Percentiles rank a stretch among this genome's conserved stretches.
phyloP scores from a whole-genome alignment of 352 stramenopile species.

The Phytophthora chlamydospora region DNA sequence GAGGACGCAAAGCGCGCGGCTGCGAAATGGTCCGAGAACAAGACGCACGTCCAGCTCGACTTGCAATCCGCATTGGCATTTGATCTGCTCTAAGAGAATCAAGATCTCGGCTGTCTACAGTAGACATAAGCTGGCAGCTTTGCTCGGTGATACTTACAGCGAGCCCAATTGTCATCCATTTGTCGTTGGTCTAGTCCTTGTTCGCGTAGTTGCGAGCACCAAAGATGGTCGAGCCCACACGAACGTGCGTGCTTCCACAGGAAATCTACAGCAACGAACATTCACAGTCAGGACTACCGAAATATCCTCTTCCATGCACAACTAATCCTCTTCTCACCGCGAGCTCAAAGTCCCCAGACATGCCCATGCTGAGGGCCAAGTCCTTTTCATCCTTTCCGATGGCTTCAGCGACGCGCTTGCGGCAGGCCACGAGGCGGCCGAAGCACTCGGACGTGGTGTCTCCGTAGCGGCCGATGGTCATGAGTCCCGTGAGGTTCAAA shows the following conservation, averaged over 20 bases:
- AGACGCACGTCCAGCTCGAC: constrained; percentile 34
- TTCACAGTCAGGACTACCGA: neutral
- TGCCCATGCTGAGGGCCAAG: constrained; percentile 98
- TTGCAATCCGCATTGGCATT: constrained; percentile 73
- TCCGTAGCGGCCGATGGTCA: constrained; percentile 98
- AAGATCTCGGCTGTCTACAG: neutral
- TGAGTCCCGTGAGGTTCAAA: constrained; percentile 96
- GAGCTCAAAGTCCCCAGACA: constrained; percentile 98
- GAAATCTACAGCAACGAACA: constrained; percentile 74
- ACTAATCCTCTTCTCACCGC: constrained; percentile 55
- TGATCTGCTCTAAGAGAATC: constrained; percentile 53
- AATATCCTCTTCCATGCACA: constrained; percentile 1
- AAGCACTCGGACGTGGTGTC: constrained; percentile 94
- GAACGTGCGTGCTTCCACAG: constrained; percentile 95
- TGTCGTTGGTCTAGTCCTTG: constrained; percentile 37
- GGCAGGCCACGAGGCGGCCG: constrained; percentile 81
- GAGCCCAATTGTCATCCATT: too few species aligned
- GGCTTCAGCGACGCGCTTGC: constrained; percentile 69
- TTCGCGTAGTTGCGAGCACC: constrained; percentile 92
- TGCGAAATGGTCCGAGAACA: constrained; percentile 58
- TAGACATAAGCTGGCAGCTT: constrained; percentile 2
- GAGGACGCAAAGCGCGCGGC: constrained; percentile 54
- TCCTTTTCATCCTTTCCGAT: constrained; percentile 65
- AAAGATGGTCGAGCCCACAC: constrained; percentile 98
- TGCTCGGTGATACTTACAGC: too few species aligned